Percentiles rank a stretch among this genome's conserved stretches.
Conservation (phyloP, 768 basidiomycete species). For the Tulasnella sp. region DNA sequence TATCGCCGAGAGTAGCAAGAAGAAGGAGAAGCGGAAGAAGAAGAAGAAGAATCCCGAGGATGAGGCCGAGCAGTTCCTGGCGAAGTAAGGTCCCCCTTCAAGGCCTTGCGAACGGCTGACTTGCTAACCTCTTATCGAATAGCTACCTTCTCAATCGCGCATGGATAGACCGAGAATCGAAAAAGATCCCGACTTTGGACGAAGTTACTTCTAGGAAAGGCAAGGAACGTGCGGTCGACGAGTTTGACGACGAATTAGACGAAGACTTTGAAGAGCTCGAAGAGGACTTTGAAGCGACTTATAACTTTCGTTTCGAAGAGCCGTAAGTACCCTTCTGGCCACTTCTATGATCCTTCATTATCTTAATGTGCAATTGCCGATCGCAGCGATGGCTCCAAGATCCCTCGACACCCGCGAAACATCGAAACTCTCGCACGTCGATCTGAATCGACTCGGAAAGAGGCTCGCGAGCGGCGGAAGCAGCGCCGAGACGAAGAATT, state of each 20-base stretch:
- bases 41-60: constrained; percentile 34
- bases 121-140: constrained; percentile 10
- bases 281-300: constrained; percentile 90
- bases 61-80: constrained; percentile 78
- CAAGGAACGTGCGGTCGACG: constrained; percentile 24
- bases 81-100: constrained; percentile 61
- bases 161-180: constrained; percentile 72
- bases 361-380: constrained; percentile 30
- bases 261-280: constrained; percentile 87
- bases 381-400: constrained; percentile 58
- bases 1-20: constrained; percentile 36
- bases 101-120: neutral
- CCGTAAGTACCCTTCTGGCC: constrained; percentile 54
- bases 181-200: constrained; percentile 74
- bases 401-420: constrained; percentile 73
- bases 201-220: constrained; percentile 56
- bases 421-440: constrained; percentile 54
- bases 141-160: constrained; percentile 97
- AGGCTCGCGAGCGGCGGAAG: constrained; percentile 73
- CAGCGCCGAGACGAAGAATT: constrained; percentile 76
- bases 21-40: constrained; percentile 33
- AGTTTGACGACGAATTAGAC: constrained; percentile 40
- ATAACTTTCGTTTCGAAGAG: constrained; percentile 98
- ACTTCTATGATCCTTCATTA: neutral
- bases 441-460: constrained; percentile 73